Conservation (phyloP, 805 yeast genomes). For the Ascoidea asiatica region DNA sequence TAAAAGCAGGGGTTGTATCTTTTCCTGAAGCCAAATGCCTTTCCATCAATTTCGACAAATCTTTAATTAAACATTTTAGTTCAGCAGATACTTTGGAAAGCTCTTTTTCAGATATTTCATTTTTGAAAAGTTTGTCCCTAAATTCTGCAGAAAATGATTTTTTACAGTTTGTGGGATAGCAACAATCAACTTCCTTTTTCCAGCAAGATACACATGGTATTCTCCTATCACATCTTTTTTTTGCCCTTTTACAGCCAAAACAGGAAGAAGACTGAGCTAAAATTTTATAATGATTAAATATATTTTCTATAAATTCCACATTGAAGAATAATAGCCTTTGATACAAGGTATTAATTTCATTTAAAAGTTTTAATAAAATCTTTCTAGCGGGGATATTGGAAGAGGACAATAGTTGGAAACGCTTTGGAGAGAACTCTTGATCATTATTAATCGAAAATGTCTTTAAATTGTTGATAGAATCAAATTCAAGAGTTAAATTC, state of each 20-base stretch:
- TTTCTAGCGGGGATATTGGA: no score
- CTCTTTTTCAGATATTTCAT: neutral
- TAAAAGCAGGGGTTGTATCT: no score
- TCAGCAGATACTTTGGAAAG: neutral
- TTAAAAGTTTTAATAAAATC: no score
- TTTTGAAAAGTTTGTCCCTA: neutral
- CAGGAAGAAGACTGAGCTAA: neutral
- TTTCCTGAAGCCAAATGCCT: no score
- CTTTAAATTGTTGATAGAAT: no score
- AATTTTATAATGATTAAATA: neutral
- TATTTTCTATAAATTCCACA: neutral
- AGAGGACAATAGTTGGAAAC: no score
- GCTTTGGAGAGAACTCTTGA: no score
- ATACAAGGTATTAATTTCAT: neutral
- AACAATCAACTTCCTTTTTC: neutral
- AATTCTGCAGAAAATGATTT: neutral
- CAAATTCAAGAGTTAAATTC: no score
- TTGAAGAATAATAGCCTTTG: neutral
- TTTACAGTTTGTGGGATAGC: neutral
- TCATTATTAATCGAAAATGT: no score
- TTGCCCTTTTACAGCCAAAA: neutral
- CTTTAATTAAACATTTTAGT: neutral
- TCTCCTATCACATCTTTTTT: neutral
- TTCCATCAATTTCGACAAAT: no score
- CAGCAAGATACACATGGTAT: neutral